phyloP scores from a whole-genome alignment of 1,284 basidiomycete genomes.

The Naganishia albida region DNA sequence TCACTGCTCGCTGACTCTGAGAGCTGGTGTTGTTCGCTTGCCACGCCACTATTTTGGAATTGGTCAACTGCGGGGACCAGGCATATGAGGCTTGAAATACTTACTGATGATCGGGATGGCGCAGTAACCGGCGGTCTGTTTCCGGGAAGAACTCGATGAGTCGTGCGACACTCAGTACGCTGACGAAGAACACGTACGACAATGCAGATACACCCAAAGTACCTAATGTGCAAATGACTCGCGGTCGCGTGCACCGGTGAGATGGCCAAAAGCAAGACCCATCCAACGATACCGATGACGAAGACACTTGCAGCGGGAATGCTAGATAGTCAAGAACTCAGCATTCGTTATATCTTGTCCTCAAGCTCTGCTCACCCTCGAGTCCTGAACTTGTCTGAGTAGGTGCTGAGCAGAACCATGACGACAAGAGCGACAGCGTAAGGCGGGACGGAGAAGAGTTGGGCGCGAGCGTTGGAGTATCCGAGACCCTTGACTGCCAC shows the following conservation, averaged over 20 bases:
- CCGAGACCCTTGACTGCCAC: conserved; percentile 52
- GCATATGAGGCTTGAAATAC: neutral
- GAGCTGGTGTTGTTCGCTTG: conserved; percentile 47
- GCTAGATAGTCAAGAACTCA: conserved; percentile 6
- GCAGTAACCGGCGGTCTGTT: conserved; percentile 47
- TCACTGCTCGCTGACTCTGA: conserved; percentile 53
- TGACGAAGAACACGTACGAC: conserved; percentile 40
- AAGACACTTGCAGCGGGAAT: conserved; percentile 51
- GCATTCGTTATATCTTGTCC: neutral
- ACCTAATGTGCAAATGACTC: conserved; percentile 46
- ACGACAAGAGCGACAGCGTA: conserved; percentile 72
- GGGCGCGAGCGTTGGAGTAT: conserved; percentile 57
- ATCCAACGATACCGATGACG: conserved; percentile 53
- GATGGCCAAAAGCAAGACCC: conserved; percentile 51
- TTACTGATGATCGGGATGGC: conserved; percentile 47
- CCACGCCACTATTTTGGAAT: conserved; percentile 41
- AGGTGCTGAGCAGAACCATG: conserved; percentile 64
- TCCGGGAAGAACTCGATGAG: conserved; percentile 17
- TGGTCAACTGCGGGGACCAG: too few relatives aligned
- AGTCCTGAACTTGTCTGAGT: conserved; percentile 70
- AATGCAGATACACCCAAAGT: conserved; percentile 54
- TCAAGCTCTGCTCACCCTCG: conserved; percentile 57
- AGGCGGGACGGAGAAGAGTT: conserved; percentile 74
- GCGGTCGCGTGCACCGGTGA: conserved; percentile 40
- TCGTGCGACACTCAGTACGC: conserved; percentile 17